Base-by-base conservation (phyloP, 1,139 yeast species). In the Nakaseomyces delphensis region DNA sequence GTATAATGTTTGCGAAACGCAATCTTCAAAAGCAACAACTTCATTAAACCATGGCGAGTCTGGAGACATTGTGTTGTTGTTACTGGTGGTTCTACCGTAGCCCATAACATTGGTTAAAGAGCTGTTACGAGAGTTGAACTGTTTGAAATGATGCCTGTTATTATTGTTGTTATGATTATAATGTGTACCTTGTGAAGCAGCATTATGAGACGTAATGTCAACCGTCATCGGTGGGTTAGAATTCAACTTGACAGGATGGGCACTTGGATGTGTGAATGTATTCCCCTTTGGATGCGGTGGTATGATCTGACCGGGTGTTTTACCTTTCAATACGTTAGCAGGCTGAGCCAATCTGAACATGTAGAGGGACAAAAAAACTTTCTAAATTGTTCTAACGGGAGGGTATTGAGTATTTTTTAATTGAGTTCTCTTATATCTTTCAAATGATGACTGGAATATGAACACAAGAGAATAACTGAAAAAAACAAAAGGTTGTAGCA, bases 1-100 rank as follows among this genome's bases (percentile, higher is more conserved):
- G 40, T 56, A 55, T 41, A 59, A 48, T 8, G 70, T 67, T 40
- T 66, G 68, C 3, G 67, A 54, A 6, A 71, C 63, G 49, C 71
- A 69, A 45, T 71, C 74, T 50, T 70, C 76, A 51, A 71, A 72
- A 3, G 74, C 71, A 35, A 65, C 49, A 11, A 66, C 60, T 43
- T 68, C 68, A 44, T 63, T 64, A 43, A 51, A 65, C 68, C 67
- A 66, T 24, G 71, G 71, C 2, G 70, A 66, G 16, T 67, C 64
- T 33, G 58, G 54, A 30, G 54, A 55, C 10, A 59, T 49, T 11
- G 29, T 33, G 38, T 38, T 23, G 10, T 38, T 38, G 13, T 41
- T 30, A 30, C 38, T 23, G 11, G 37, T 15, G 19, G 37, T 23
- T 11, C 36, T 30, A n/a, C 36, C 35, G 20, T 28, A 28, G 56